phyloP scores from a whole-genome alignment of 1,284 basidiomycete species.

The Ustilago crameri region DNA sequence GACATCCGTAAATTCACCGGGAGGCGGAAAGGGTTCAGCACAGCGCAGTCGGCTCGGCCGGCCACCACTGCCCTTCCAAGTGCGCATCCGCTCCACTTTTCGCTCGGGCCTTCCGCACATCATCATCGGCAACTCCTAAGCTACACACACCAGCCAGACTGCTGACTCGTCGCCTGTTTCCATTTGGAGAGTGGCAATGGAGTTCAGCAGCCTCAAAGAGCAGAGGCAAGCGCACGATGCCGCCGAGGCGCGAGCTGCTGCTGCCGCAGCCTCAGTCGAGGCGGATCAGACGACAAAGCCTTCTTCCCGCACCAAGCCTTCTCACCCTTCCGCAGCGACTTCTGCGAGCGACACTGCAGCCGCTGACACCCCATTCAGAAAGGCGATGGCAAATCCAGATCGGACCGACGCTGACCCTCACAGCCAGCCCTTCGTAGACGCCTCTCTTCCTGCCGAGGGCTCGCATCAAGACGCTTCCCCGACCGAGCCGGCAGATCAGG shows the following conservation, averaged over 20 bases:
- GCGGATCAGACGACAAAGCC: conserved; percentile 9
- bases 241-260: conserved; percentile 39
- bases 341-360: not conserved
- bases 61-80: not conserved
- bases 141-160: not conserved
- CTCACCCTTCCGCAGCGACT: not conserved
- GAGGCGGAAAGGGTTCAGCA: conserved; percentile 15
- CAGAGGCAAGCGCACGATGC: conserved; percentile 23
- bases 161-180: not conserved
- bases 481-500: not conserved
- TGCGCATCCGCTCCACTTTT: conserved; percentile 13
- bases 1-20: conserved; percentile 21
- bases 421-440: conserved; percentile 25
- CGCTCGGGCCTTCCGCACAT: conserved; percentile 25
- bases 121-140: not conserved
- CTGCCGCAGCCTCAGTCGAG: conserved; percentile 28
- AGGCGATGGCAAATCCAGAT: conserved; percentile 23
- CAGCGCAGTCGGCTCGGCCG: conserved; percentile 12
- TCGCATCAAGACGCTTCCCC: conserved; percentile 6
- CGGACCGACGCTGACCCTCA: conserved; percentile 1
- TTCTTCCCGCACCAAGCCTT: not conserved
- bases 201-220: conserved; percentile 43
- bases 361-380: conserved; percentile 16
- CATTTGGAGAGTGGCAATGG: conserved; percentile 13
- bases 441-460: conserved; percentile 17